A percentile compares a stretch with the other conserved stretches of the same genome.
These are phyloP conservation scores for Alternaria consortialis DNA, from an alignment of 2,329 filamentous ascomycete species.

Conservation along the genomic window DNA sequence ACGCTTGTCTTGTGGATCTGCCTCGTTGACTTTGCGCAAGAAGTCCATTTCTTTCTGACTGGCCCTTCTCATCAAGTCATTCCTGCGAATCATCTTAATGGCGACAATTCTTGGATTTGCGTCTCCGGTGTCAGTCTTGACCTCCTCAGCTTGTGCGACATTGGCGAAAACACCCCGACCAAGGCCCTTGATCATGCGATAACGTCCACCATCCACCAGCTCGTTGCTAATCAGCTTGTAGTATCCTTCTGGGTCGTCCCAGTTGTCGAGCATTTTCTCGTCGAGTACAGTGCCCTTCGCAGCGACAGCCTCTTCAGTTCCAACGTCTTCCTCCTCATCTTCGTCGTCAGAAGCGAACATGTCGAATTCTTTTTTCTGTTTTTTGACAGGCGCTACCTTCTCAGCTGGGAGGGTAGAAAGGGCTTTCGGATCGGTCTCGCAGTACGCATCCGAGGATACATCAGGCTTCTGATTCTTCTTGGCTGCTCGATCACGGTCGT, in stretches of 20 bases:
- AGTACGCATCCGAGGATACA: constrained; percentile 62
- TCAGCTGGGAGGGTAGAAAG: constrained; percentile 61
- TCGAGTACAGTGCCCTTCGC: constrained; percentile 56
- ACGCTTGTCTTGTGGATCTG: constrained; percentile 88
- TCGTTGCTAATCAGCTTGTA: constrained; percentile 96
- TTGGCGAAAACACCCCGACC: constrained; percentile 97
- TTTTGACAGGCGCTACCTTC: constrained; percentile 48
- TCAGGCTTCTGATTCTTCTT: constrained; percentile 57
- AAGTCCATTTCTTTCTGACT: constrained; percentile 96
- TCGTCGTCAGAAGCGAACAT: constrained; percentile 78
- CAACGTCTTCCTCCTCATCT: constrained; percentile 69
- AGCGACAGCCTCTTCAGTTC: constrained; percentile 58
- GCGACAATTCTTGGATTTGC: constrained; percentile 72
- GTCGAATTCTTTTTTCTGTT: constrained; percentile 64
- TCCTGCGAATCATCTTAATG: constrained; percentile 97
- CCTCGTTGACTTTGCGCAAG: constrained; percentile 82
- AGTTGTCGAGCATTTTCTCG: constrained; percentile 86
- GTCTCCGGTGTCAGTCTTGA: constrained; percentile 50
- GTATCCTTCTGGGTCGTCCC: constrained; percentile 93
- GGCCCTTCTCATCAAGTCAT: constrained; percentile 91
- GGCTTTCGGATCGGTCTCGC: constrained; percentile 64
- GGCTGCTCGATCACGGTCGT: constrained; percentile 77
- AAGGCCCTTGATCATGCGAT: constrained; percentile 85
- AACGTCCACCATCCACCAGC: constrained; percentile 83
- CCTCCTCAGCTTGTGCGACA: constrained; percentile 78